Conservation (phyloP, 1,284 basidiomycete species). For the Rhodotorula sp. region DNA sequence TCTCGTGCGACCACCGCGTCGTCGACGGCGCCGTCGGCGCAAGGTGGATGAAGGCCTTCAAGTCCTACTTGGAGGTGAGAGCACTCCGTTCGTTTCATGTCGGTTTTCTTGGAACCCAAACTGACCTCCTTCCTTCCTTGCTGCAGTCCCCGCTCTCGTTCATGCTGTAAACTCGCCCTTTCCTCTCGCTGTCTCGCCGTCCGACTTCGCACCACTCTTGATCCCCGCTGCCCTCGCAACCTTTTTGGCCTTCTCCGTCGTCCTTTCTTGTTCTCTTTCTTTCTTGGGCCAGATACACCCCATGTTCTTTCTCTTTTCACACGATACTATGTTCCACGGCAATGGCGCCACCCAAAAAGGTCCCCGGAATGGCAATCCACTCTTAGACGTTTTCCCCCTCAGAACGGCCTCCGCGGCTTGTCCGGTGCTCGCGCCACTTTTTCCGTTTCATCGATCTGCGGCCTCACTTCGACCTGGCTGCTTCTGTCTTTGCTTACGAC, state of each 20-base stretch:
- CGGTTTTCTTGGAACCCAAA: not conserved
- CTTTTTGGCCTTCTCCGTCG: not conserved
- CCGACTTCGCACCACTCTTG: not conserved
- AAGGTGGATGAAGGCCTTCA: slow-evolving; percentile 89
- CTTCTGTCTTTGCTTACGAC: not conserved
- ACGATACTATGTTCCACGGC: not conserved
- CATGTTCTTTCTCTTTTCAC: not conserved
- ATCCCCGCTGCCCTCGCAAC: not conserved
- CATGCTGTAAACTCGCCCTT: slow-evolving; percentile 44
- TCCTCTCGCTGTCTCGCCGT: not conserved
- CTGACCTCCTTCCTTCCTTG: slow-evolving; percentile 6
- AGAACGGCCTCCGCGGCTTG: not conserved
- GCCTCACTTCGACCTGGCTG: not conserved
- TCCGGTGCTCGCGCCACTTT: not conserved
- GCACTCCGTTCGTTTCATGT: slow-evolving; percentile 84
- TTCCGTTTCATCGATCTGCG: not conserved
- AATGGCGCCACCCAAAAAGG: not conserved
- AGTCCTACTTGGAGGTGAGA: slow-evolving; percentile 96
- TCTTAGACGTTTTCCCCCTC: slow-evolving; percentile 6
- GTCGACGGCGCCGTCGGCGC: slow-evolving; percentile 92
- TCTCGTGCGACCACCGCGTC: slow-evolving; percentile 87
- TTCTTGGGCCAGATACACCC: not conserved
- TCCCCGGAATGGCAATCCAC: not conserved
- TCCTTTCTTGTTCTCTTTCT: not conserved
- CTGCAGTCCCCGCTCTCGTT: slow-evolving; percentile 44